Evolutionary conservation across 1,284 basidiomycete species (phyloP).

Genomic region (Irpex lacteus): DNA sequence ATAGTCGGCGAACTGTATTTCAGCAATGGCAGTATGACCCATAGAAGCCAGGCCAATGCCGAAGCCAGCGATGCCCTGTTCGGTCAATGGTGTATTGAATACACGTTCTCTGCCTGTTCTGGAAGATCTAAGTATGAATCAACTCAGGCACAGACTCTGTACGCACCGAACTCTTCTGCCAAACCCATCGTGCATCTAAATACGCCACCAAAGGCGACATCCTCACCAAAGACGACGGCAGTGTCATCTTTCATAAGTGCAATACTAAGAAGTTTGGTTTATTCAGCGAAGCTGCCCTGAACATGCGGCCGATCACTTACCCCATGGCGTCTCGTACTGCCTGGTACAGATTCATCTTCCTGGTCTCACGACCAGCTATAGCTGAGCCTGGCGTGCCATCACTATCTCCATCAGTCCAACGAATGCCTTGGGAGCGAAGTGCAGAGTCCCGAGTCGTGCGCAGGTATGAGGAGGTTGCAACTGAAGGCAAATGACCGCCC

Average conservation of each 20-base stretch:
- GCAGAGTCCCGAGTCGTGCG: conserved; percentile 64
- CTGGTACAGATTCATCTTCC: conserved; percentile 91
- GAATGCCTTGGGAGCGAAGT: conserved; percentile 68
- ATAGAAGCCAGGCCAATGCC: conserved; percentile 90
- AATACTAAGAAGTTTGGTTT: conserved; percentile 47
- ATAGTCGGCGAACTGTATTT: conserved; percentile 88
- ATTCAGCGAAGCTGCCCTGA: neutral
- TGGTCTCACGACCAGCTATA: conserved; percentile 77
- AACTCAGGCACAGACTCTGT: neutral
- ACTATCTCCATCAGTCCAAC: conserved; percentile 64
- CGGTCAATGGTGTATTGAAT: conserved; percentile 93
- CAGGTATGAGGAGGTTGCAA: conserved; percentile 64
- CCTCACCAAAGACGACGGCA: conserved; percentile 90
- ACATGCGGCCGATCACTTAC: conserved; percentile 33
- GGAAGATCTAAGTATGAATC: conserved; percentile 6
- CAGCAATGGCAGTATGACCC: conserved; percentile 93
- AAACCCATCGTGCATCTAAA: conserved; percentile 91
- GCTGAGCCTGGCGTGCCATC: conserved; percentile 41
- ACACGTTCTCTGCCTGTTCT: conserved; percentile 79
- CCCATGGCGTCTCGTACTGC: conserved; percentile 87
- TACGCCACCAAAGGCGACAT: conserved; percentile 92
- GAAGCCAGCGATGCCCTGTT: conserved; percentile 95
- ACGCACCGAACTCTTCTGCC: conserved; percentile 85
- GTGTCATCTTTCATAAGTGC: conserved; percentile 83
- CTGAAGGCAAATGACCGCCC: conserved; percentile 69